These are phyloP conservation scores for Deinandra increscens DNA, from an alignment of 129 eudicot species.

Conservation along the genomic window DNA sequence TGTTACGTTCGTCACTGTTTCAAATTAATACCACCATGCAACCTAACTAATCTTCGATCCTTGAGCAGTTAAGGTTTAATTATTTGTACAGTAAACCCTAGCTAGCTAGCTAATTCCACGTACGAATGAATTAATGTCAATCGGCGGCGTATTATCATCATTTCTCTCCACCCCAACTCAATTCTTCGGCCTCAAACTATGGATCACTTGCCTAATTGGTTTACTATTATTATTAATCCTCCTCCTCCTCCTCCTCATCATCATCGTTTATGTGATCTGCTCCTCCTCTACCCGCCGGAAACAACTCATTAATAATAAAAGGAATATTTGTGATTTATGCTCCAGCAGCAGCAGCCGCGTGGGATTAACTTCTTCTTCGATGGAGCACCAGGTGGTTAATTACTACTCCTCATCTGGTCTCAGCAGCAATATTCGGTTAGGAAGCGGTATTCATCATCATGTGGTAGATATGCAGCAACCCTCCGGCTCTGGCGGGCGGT, in stretches of 20 bases:
- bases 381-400: slow-evolving; percentile 19
- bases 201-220: slow-evolving; percentile 32
- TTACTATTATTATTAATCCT: slow-evolving; percentile 6
- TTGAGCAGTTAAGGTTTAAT: too few species aligned
- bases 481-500: slow-evolving; percentile 4
- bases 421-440: background rate
- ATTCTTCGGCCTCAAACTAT: slow-evolving; percentile 42
- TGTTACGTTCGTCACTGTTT: background rate
- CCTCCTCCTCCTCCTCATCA: slow-evolving; percentile 5
- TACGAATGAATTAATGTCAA: slow-evolving; percentile 33
- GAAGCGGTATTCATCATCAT: background rate
- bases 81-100: too few species aligned
- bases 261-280: too few species aligned
- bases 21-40: background rate
- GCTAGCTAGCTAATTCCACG: too few species aligned
- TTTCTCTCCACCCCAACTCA: slow-evolving; percentile 31
- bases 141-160: background rate
- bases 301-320: background rate
- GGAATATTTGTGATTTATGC: background rate
- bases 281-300: slow-evolving; percentile 7
- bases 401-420: slow-evolving; percentile 17
- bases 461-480: slow-evolving; percentile 12
- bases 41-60: too few species aligned
- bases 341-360: background rate
- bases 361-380: background rate